Percentiles rank a stretch among this genome's conserved stretches.
Evolutionary conservation across 2,329 filamentous ascomycete species (phyloP).

Genomic region (Biscogniauxia mediterranea): DNA sequence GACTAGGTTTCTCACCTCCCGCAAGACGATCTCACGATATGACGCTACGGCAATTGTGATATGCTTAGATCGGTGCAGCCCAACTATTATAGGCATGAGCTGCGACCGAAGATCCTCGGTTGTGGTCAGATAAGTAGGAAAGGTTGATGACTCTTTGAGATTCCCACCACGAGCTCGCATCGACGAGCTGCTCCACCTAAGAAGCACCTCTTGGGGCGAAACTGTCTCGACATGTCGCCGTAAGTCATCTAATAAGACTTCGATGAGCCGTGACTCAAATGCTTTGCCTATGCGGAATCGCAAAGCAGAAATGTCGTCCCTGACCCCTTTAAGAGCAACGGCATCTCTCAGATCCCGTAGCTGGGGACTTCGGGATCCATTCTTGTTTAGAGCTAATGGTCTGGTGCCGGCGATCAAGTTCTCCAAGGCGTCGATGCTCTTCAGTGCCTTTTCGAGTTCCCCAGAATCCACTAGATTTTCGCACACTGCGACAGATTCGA

Average conservation of each 20-base stretch:
- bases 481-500: conserved; percentile 71
- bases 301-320: conserved; percentile 71
- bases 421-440: conserved; percentile 75
- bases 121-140: conserved; percentile 76
- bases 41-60: conserved; percentile 77
- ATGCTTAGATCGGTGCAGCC: conserved; percentile 78
- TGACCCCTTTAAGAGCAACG: conserved; percentile 76
- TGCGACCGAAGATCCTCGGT: conserved; percentile 68
- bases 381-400: conserved; percentile 34
- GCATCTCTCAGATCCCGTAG: conserved; percentile 72
- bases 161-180: conserved; percentile 68
- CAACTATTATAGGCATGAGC: conserved; percentile 69
- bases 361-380: conserved; percentile 33
- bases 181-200: conserved; percentile 79
- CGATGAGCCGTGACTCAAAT: conserved; percentile 79
- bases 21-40: conserved; percentile 79
- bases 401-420: conserved; percentile 73
- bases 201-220: conserved; percentile 69
- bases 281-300: conserved; percentile 81
- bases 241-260: conserved; percentile 75
- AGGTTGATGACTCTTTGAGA: conserved; percentile 62
- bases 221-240: conserved; percentile 76
- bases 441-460: conserved; percentile 77
- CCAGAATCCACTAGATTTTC: conserved; percentile 80
- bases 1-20: conserved; percentile 84